Base-by-base conservation (phyloP, 192 early-diverging fungal species). In the Gorgonomyces haynaldii region DNA sequence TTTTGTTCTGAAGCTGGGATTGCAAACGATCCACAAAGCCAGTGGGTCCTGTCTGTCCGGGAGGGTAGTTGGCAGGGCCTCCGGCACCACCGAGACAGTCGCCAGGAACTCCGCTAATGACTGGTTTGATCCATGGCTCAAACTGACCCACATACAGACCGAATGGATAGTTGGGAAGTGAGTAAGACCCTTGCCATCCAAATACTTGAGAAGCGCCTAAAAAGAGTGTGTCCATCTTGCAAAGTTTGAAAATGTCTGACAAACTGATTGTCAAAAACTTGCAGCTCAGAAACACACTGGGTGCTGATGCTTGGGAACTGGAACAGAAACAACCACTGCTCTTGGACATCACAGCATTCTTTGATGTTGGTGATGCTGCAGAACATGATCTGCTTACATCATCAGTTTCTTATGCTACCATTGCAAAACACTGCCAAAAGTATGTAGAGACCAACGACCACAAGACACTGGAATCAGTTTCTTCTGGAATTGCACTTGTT, bases 271-370 rank as follows among this genome's bases (percentile, higher is more conserved):
- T 93, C 21, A 70, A 77, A 45, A 75, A 91, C 61, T 76, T 97
- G 25, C 64, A 77, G 19, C 81, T 96, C 36, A 81, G 79, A 40
- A 84, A 78, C 32, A 79, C 85, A 34, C 74, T 92, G 31, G 95
- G 95, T 6, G 83, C 88, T 37, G 91, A 98, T 65, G 72, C 82
- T 15, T 98, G 95, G 92, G 90, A 91, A 51, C 73, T 89, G 12
- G 68, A 67, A n/a, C 85, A 89, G 57, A 57, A 70, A 5, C 91
- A 96, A 57, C 88, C 92, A 13, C 69, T 98, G 40, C 72, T 79
- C 8, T 81, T 98, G 31, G 81, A 81, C 35, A 64, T 88, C 4
- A 72, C 67, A 26, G 67, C 93, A 19, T 72, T 79, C 36, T 75
- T 94, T 23, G 22, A 23, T 36, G 38, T 38, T 1, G 37, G 37